phyloP scores from a whole-genome alignment of 1,139 yeast genomes.

The Geotrichum bryndzae region DNA sequence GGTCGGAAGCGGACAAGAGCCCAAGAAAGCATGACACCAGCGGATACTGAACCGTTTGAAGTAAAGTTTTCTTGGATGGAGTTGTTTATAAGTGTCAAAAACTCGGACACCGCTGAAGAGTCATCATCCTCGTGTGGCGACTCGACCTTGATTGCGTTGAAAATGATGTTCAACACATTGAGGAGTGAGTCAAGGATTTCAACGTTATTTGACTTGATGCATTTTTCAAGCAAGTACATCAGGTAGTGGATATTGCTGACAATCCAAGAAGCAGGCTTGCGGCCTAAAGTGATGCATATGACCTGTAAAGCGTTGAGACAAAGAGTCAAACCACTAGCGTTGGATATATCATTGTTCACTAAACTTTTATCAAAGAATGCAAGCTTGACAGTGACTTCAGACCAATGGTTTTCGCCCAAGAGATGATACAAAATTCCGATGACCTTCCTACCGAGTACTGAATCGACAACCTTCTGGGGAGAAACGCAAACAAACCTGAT shows the following conservation, averaged over 20 bases:
- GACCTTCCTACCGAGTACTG: constrained; percentile 76
- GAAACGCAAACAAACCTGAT: constrained; percentile 84
- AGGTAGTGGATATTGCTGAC: constrained; percentile 60
- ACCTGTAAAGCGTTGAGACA: constrained; percentile 91
- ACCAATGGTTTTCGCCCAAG: constrained; percentile 71
- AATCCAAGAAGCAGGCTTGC: constrained; percentile 74
- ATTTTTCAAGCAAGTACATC: constrained; percentile 71
- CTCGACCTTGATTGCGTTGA: constrained; percentile 35
- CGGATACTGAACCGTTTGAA: constrained; percentile 76
- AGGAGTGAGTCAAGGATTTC: constrained; percentile 80
- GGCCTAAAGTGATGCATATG: constrained; percentile 73
- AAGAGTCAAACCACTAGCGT: constrained; percentile 54
- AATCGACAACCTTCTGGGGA: constrained; percentile 79
- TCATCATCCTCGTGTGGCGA: constrained; percentile 46
- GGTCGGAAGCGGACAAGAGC: constrained; percentile 73
- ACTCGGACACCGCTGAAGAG: constrained; percentile 52
- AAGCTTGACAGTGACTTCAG: constrained; percentile 77
- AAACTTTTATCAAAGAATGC: constrained; percentile 82
- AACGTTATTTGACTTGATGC: constrained; percentile 72
- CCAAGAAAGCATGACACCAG: constrained; percentile 85
- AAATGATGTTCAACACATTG: constrained; percentile 59
- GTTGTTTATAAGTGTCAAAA: constrained; percentile 54
- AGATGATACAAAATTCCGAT: constrained; percentile 67
- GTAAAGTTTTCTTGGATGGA: constrained; percentile 81
- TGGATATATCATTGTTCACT: constrained; percentile 67